Conservation (phyloP, 2,329 filamentous ascomycete genomes). For the Fusarium sp. region DNA sequence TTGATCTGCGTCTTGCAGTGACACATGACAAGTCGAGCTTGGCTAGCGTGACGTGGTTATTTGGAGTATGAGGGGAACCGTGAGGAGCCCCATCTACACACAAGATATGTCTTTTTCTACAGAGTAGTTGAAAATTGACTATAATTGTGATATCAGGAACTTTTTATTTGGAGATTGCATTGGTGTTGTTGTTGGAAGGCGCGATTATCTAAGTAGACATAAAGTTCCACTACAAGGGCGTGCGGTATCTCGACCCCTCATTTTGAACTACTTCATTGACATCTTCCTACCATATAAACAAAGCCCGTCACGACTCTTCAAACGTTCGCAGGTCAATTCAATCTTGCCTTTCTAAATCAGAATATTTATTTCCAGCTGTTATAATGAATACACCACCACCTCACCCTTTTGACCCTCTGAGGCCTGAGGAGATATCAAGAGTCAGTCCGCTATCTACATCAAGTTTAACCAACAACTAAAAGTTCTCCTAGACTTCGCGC, state of each 20-base stretch:
- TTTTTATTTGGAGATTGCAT: neutral
- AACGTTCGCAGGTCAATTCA: neutral
- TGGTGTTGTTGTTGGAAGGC: neutral
- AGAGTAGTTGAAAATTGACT: rapidly evolving
- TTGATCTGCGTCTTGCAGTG: slow-evolving; percentile 7
- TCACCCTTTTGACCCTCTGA: slow-evolving; percentile 47
- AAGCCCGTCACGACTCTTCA: rapidly evolving
- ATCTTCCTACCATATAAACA: neutral
- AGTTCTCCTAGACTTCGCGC: slow-evolving; percentile 35
- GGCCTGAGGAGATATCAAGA: slow-evolving; percentile 43
- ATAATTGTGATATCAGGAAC: neutral
- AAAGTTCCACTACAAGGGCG: neutral
- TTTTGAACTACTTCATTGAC: neutral
- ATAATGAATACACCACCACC: neutral
- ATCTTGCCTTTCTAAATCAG: neutral
- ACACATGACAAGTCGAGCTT: slow-evolving; percentile 1
- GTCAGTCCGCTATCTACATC: neutral
- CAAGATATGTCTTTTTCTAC: neutral
- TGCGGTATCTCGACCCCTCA: neutral
- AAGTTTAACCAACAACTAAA: no score
- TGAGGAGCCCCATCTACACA: neutral
- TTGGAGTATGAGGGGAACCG: slow-evolving; percentile 1
- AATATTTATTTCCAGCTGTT: no score
- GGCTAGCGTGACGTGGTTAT: neutral
- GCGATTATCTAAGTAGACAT: neutral